Base-by-base conservation (phyloP, 2,329 filamentous ascomycete species). In the Aspergillus nomiae region DNA sequence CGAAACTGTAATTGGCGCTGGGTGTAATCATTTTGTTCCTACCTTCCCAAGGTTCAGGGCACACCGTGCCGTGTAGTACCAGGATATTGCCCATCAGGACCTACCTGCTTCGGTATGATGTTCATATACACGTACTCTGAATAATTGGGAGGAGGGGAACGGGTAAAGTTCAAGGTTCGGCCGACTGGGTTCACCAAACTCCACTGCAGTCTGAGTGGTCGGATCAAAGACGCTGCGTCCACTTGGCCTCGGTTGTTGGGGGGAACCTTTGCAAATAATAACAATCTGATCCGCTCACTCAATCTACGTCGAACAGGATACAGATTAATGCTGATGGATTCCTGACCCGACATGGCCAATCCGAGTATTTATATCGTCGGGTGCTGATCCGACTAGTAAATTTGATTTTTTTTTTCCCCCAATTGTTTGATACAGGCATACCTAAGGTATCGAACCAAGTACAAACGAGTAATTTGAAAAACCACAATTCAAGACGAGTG, bases 181-280 rank as follows among this genome's bases (percentile, higher is more conserved):
- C 63, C 63, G 48, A 50, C 60, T 50, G 63, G 60, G 19, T 53
- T 43, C 12, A 16, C 19, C 30, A 46, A 50, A 59, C 60, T 50
- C 61, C 61, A 58, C 58, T 54, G 32, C 26, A 55, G 28, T 41
- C 16, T 38, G 51, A 38, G 51, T 55, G 51, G 50, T 28, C 28
- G n/a, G 50, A 6, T 32, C 19, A 21, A 53, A 19, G 30, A n/a
- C n/a, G 9, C 12, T 55, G 12, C 46, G 41, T 43, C 54, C 55
- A 59, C 58, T 41, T 55, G 55, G 51, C 59, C 55, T 63, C 59
- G 62, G 62, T 60, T 63, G 62, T 62, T 57, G 58, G 60, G 58
- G 60, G 32, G 30, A 36, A 36, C 51, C n/a, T 14, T 36, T 24
- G 24, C 21, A 43, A 59, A 48, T 43, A 38, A 53, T 43, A 50